These are phyloP conservation scores for Lindgomyces ingoldianus DNA, from an alignment of 495 filamentous ascomycete genomes.

Conservation along the genomic window DNA sequence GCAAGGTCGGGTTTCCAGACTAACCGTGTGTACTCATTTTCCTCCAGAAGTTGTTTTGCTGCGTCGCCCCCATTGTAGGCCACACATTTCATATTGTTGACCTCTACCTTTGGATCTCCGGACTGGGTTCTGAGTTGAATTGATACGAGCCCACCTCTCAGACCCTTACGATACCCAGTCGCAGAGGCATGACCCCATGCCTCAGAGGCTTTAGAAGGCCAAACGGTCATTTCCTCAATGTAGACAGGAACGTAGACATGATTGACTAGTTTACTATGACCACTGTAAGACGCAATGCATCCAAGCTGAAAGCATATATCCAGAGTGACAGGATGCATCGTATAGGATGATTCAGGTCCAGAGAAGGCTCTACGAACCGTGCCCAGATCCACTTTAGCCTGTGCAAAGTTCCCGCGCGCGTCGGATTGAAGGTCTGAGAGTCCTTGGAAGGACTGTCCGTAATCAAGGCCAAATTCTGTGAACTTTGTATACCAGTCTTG, in stretches of 20 bases:
- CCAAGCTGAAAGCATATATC: neutral
- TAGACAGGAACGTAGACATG: neutral
- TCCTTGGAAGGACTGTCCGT: neutral
- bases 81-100: neutral
- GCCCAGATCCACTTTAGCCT: neutral
- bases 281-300: neutral
- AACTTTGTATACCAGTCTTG: neutral
- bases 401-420: too few species aligned
- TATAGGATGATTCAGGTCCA: neutral
- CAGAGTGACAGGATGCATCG: neutral
- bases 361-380: neutral
- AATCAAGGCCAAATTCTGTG: neutral
- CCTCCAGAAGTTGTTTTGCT: neutral
- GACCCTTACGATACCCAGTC: neutral
- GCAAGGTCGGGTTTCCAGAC: neutral
- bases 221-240: neutral
- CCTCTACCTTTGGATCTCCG: neutral
- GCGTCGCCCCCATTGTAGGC: neutral
- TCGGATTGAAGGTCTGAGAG: neutral
- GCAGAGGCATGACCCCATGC: neutral
- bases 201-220: neutral
- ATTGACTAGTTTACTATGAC: neutral
- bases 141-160: neutral
- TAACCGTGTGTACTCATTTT: neutral
- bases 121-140: neutral